Evolutionary conservation across 2,329 filamentous ascomycete genomes (phyloP), one percentile per base, ranked within the genome.

Genomic region (Lasiodiplodia theobromae): DNA sequence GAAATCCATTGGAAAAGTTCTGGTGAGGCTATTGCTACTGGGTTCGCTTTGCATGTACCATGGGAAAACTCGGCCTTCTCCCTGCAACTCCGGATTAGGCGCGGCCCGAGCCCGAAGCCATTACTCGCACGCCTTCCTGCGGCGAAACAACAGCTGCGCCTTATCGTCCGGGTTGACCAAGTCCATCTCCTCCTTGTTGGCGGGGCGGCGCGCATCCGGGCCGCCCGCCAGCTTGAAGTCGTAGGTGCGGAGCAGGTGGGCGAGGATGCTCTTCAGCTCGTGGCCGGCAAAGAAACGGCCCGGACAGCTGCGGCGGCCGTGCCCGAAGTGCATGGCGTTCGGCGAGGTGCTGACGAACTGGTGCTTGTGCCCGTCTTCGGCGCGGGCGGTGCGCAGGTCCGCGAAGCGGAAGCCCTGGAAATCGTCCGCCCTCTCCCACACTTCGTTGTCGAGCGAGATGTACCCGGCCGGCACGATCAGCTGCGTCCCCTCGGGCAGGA

Each of bases 191-290:
- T 53, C 51, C 51, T 53, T 53, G 21, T 53, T 53, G 2, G 12
- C n/a, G 11, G 51, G 51, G 1, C 51, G 51, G 12, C 21, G 21
- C 7, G 51, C 51, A 12, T 12, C 49, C 4, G 49, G 49, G 49
- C 49, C 49, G 21, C 51, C 51, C 4, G 6, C 23, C 11, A 53
- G 51, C 51, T 23, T 23, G 23, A 53, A 53, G 51, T 77, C 75
- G 60, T 76, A 78, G 25, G 73, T 68, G 10, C 74, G 58, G 2
- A 78, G 28, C 53, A 74, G 53, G 21, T 73, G 69, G 23, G 74
- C 73, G 4, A 78, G 38, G 14, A 77, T 73, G 72, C 78, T 74
- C 69, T 78, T 78, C 47, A 78, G 77, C 69, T 78, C 75, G 47
- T 75, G 74, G 5, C 71, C 67, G 0, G 77, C 76, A 23, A 78